phyloP scores from a whole-genome alignment of 352 stramenopile species.

The Pythium oligandrum region DNA sequence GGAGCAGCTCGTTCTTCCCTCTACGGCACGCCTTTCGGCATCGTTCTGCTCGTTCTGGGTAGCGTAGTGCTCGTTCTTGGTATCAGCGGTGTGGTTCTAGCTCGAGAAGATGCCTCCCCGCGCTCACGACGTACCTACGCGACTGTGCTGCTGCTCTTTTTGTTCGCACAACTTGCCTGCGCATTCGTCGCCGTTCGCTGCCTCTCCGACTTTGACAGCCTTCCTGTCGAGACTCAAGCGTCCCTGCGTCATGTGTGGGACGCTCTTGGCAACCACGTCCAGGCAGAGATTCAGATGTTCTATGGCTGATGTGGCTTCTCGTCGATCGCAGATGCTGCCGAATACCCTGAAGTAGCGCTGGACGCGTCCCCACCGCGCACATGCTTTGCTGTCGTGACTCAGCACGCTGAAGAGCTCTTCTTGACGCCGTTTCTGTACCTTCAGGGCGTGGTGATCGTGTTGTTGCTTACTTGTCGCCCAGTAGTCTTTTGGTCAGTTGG shows the following conservation, averaged over 20 bases:
- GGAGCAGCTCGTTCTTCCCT: slow-evolving; percentile 21
- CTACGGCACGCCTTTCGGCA: slow-evolving; percentile 23
- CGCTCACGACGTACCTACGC: too few relatives aligned
- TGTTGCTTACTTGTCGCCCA: too few relatives aligned
- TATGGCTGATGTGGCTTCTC: slow-evolving; percentile 32
- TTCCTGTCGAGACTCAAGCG: slow-evolving; percentile 5
- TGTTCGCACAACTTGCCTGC: slow-evolving; percentile 12
- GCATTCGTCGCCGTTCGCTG: slow-evolving; percentile 18
- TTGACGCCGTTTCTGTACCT: slow-evolving; percentile 18
- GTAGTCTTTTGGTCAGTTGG: slow-evolving; percentile 43
- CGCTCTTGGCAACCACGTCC: neutral
- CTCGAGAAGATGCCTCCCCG: slow-evolving; percentile 5
- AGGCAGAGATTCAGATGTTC: slow-evolving; percentile 18
- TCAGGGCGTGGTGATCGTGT: slow-evolving; percentile 10
- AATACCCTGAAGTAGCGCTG: slow-evolving; percentile 26
- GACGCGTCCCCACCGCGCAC: slow-evolving; percentile 14
- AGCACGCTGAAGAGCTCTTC: slow-evolving; percentile 17
- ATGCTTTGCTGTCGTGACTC: slow-evolving; percentile 19
- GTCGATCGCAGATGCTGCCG: slow-evolving; percentile 11
- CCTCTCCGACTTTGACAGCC: too few relatives aligned
- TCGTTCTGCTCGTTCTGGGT: slow-evolving; percentile 18
- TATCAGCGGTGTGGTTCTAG: slow-evolving; percentile 7
- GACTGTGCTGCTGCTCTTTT: slow-evolving; percentile 5
- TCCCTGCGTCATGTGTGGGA: slow-evolving; percentile 7
- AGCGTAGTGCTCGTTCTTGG: slow-evolving; percentile 7